Base-by-base conservation (phyloP, 1,139 yeast species). In the Scheffersomyces parashehatae region DNA sequence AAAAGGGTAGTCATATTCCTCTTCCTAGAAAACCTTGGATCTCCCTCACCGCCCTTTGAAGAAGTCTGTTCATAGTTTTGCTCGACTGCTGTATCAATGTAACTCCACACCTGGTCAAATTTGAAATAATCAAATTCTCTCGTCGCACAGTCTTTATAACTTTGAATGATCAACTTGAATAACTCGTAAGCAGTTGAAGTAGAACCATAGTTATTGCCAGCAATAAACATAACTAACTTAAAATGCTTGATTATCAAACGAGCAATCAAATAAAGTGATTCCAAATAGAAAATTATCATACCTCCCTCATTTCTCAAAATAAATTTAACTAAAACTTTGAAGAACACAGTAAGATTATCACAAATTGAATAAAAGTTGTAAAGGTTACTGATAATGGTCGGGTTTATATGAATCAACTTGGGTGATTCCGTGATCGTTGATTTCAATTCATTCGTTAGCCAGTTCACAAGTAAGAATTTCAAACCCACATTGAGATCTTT, bases 231-330 rank as follows among this genome's bases (percentile, higher is more conserved):
- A 24, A 73, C 65, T 28, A 74, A 58, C 37, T 67, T 64, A 47
- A 65, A 70, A 47, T 75, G 77, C 35, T 58, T 60, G 31, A 70
- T 55, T 5, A 70, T 57, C 30, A 75, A 52, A 33, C 60, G 58
- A 4, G 75, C 49, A 12, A 73, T 59, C 38, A 72, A 58, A 45
- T 71, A 68, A 8, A 75, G 55, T 1, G 76, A 59, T 46, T 75
- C 79, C 55, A 72, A 53, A 49, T 73, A 74, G 39, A 63, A 62
- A 10, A 73, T 71, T 20, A 73, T 64, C 42, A 73, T 63, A 30
- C 70, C 72, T 9, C 73, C 70, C 40, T 73, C 77, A 53, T 75
- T 75, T 38, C 59, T 65, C 43, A 75, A 58, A 3, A 74, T 54
- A 14, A 60, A 61, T 35, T 65, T 68, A 12, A 77, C 52, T n/a